Base-by-base conservation (phyloP, 2,329 filamentous ascomycete species). In the Curvularia spicifera region DNA sequence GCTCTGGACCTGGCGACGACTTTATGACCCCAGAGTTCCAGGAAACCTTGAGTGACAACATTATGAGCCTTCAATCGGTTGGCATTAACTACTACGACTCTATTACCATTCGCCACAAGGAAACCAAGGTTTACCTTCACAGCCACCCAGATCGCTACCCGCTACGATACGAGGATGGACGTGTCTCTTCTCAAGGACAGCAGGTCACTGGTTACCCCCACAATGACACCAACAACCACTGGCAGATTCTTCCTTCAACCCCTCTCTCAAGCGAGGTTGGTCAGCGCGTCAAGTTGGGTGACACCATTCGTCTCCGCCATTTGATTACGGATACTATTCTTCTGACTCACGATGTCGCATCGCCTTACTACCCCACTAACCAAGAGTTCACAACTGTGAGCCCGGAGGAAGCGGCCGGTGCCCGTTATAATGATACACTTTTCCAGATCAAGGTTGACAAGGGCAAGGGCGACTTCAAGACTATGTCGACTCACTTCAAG, bases 11-110 rank as follows among this genome's bases (percentile, higher is more conserved):
- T 44, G 95, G 95, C 53, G 95, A 99, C 74, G 94, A 98, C 73
- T 99, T 99, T 81, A 99, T 99, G 95, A 93, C 90, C 4, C 95
- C 95, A 1, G 92, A 95, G 73, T 99, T 99, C 82, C 95, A 99
- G 81, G 93, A 97, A 81, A 98, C 95, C 1, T 83, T 99, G 64
- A 93, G 90, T 72, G 94, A 99, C 81, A 99, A 99, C 74, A 80
- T 90, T 60, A 95, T 99, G 91, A 86, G 92, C 60, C 87, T 91
- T 66, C 93, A 95, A 71, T 89, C 95, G 15, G 81, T 97, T 53
- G 88, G 88, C 45, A 91, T 99, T 65, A 84, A 97, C 69, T 99
- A 96, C 82, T 94, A 91, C 71, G 95, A 99, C 75, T 85, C 83
- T 53, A 91, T 99, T 70, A 90, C 89, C 44, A 85, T 99, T 70